These are phyloP conservation scores for Cladosporium velox DNA, from an alignment of 2,329 filamentous ascomycete species.

Conservation along the genomic window DNA sequence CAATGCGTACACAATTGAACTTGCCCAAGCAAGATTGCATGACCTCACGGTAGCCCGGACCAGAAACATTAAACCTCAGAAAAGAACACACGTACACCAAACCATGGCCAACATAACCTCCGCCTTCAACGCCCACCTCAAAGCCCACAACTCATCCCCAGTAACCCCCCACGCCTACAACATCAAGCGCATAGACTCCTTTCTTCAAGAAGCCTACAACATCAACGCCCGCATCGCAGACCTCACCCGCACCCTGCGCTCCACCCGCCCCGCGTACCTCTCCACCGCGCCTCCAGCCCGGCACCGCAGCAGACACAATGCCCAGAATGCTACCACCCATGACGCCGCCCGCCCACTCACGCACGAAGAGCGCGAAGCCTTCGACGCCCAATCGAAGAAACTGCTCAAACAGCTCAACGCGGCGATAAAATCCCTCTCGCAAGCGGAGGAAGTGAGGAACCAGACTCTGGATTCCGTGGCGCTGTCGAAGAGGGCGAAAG, in stretches of 20 bases:
- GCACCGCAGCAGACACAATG: conserved; percentile 44
- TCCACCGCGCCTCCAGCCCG: conserved; percentile 68
- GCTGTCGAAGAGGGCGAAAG: conserved; percentile 65
- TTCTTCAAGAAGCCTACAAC: conserved; percentile 89
- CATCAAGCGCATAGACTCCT: conserved; percentile 67
- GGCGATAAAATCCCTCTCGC: conserved; percentile 75
- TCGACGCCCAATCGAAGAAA: conserved; percentile 83
- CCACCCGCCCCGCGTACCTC: conserved; percentile 87
- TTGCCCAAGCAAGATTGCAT: not conserved
- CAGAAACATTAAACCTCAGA: not conserved
- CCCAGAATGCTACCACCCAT: conserved; percentile 24
- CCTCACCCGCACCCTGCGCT: conserved; percentile 75
- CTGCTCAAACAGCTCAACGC: conserved; percentile 82
- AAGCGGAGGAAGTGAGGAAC: conserved; percentile 79
- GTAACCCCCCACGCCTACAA: conserved; percentile 32
- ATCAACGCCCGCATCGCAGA: conserved; percentile 86
- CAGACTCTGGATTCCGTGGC: conserved; percentile 72
- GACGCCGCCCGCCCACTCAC: conserved; percentile 60
- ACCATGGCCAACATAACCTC: conserved; percentile 63
- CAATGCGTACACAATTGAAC: not conserved
- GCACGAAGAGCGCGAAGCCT: conserved; percentile 78
- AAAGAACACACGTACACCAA: not conserved
- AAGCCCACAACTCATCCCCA: conserved; percentile 27
- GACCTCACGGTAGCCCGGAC: not conserved
- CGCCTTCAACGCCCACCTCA: conserved; percentile 67